Evolutionary conservation across 2,329 filamentous ascomycete species (phyloP), one percentile per base, ranked within the genome.

Genomic region (Scytalidium lignicola): DNA sequence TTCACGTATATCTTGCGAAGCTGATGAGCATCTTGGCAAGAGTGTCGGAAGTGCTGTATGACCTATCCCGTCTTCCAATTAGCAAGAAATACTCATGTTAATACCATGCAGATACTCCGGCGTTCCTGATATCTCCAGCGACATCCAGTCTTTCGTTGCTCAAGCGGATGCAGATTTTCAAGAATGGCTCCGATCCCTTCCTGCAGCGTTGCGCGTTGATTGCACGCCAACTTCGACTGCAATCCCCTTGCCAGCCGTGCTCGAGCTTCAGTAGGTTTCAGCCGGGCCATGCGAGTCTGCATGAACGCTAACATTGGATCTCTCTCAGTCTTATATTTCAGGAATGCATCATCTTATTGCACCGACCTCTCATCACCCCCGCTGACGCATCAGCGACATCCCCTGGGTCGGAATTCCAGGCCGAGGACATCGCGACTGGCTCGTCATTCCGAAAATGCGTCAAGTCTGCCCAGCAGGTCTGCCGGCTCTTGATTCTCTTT

Each of bases 391-490:
- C 88, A 93, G 70, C 91, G 91, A 72, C 77, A 86, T 41, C 75
- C 88, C 46, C 75, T 90, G 10, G 85, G 85, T 53, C 82, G 92
- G 2, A 88, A 87, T 1, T 85, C 83, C 50, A 86, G 88, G 61
- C 74, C 92, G 39, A 86, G 18, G 88, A 93, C 65, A 90, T 86
- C 12, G 82, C 80, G 0, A 83, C 85, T 0, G 87, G 84, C 49
- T 83, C 74, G 55, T 86, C 92, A 65, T 85, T 92, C 19, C 80
- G 90, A 50, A 82, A 73, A 3, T 89, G 86, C 63, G 76, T 90
- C 77, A 60, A 71, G 74, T 10, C 75, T 90, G 23, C 87, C 82
- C 1, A 78, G 74, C 61, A 75, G 76, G 53, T 80, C 88, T 62
- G 85, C 84, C 50, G 80, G 83, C 58, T 52, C 74, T 58, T 20